phyloP scores from a whole-genome alignment of 176 grass and related monocot genomes.

The Rhynchospora tenuis region DNA sequence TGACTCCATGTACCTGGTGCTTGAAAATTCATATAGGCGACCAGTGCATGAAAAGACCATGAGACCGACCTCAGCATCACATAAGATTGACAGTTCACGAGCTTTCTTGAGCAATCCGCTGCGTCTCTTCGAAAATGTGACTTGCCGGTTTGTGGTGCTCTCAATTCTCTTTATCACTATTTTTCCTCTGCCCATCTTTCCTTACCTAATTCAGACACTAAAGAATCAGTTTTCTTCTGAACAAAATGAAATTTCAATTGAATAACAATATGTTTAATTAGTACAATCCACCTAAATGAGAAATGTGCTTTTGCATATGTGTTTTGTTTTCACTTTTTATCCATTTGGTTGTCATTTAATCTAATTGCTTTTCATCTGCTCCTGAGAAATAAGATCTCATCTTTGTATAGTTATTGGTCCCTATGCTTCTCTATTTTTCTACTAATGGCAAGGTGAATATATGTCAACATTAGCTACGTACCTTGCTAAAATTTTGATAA shows the following conservation, averaged over 20 bases:
- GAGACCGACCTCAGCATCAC: constrained; percentile 14
- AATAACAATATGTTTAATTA: background rate
- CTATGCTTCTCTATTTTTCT: background rate
- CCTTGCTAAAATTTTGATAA: background rate
- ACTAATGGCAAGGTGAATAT: background rate
- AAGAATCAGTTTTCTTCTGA: background rate
- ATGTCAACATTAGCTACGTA: background rate
- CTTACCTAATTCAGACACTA: background rate
- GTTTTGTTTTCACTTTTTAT: background rate
- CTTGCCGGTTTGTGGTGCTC: constrained; percentile 17
- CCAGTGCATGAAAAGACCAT: constrained; percentile 18
- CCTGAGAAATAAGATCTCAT: background rate
- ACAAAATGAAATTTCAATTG: background rate
- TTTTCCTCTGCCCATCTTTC: constrained; percentile 19
- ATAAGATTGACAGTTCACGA: constrained; percentile 19
- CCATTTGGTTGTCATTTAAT: background rate
- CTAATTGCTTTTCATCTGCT: background rate
- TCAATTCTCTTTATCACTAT: constrained; percentile 17
- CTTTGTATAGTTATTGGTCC: background rate
- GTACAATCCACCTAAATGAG: background rate
- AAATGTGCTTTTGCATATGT: background rate
- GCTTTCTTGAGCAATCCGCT: constrained; percentile 20
- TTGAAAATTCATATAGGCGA: constrained; percentile 15
- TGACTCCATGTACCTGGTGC: background rate
- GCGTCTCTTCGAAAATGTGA: constrained; percentile 23